Evolutionary conservation across 1,284 basidiomycete species (phyloP).

Genomic region (Ceratobasidium sp.): DNA sequence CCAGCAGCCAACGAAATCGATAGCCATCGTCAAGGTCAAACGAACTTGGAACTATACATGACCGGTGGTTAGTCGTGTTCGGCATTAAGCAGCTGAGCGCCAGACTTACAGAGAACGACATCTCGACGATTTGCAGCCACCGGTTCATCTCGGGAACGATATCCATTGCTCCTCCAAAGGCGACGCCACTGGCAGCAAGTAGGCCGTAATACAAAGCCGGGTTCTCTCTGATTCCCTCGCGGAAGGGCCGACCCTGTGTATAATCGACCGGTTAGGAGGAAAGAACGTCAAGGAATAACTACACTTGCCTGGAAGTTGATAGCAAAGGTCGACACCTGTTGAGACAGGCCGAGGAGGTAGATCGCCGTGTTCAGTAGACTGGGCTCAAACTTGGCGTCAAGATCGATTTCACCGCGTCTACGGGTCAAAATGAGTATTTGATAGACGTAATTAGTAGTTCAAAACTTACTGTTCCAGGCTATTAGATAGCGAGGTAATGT

Average conservation of each 20-base stretch:
- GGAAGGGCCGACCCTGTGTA: slow-evolving; percentile 91
- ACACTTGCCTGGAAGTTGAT: slow-evolving; percentile 88
- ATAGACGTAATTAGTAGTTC: not conserved
- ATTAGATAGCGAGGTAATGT: slow-evolving; percentile 89
- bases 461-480: slow-evolving; percentile 76
- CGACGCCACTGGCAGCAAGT: slow-evolving; percentile 86
- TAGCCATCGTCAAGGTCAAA: slow-evolving; percentile 82
- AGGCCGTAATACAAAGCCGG: slow-evolving; percentile 91
- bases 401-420: slow-evolving; percentile 84
- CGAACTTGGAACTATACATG: slow-evolving; percentile 78
- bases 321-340: slow-evolving; percentile 96
- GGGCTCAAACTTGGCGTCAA: slow-evolving; percentile 95
- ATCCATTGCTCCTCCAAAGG: slow-evolving; percentile 91
- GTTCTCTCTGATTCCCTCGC: slow-evolving; percentile 95
- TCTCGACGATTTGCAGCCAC: slow-evolving; percentile 97
- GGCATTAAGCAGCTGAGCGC: not conserved
- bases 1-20: slow-evolving; percentile 92
- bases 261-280: not conserved
- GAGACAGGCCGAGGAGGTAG: slow-evolving; percentile 91
- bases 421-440: not conserved
- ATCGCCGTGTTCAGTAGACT: slow-evolving; percentile 94
- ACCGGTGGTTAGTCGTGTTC: not conserved
- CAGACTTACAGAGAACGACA: slow-evolving; percentile 76
- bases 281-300: not conserved
- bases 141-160: slow-evolving; percentile 95